Percentiles rank a stretch among this genome's conserved stretches.
phyloP scores from a whole-genome alignment of 257 asterid genomes.

The Coffea eugenioides region DNA sequence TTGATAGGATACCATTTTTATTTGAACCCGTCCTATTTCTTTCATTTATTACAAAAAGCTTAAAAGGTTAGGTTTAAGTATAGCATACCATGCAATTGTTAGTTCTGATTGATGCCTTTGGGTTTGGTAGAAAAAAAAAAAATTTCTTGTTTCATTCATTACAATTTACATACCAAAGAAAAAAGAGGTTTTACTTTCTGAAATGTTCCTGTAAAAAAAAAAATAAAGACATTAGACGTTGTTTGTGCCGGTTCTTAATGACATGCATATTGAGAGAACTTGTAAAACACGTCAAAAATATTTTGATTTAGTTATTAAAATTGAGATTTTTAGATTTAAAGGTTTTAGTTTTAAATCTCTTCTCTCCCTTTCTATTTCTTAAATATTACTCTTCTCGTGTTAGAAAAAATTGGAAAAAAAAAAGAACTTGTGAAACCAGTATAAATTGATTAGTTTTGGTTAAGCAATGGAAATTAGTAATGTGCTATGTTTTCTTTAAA shows the following conservation, averaged over 20 bases:
- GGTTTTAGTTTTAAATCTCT: no score
- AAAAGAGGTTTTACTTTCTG: neutral
- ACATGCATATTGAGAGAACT: neutral
- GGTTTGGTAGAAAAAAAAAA: neutral
- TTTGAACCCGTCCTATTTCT: neutral
- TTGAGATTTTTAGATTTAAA: no score
- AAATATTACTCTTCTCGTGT: no score
- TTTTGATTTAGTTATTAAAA: neutral
- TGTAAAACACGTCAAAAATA: no score
- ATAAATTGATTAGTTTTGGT: neutral
- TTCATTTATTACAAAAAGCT: neutral
- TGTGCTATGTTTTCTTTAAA: neutral
- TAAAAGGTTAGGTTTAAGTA: no score
- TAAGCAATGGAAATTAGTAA: neutral
- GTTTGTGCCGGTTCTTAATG: neutral
- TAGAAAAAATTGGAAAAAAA: no score
- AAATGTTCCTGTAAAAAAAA: no score
- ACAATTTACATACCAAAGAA: neutral
- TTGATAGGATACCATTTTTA: no score
- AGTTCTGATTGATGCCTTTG: neutral
- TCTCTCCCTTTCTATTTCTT: no score
- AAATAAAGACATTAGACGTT: no score
- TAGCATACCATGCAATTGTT: neutral
- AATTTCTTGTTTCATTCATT: neutral
- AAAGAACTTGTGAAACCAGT: neutral